Percentiles rank a stretch among this genome's conserved stretches.
These are phyloP conservation scores for Tuber calosporum DNA, from an alignment of 495 filamentous ascomycete genomes.

Conservation along the genomic window DNA sequence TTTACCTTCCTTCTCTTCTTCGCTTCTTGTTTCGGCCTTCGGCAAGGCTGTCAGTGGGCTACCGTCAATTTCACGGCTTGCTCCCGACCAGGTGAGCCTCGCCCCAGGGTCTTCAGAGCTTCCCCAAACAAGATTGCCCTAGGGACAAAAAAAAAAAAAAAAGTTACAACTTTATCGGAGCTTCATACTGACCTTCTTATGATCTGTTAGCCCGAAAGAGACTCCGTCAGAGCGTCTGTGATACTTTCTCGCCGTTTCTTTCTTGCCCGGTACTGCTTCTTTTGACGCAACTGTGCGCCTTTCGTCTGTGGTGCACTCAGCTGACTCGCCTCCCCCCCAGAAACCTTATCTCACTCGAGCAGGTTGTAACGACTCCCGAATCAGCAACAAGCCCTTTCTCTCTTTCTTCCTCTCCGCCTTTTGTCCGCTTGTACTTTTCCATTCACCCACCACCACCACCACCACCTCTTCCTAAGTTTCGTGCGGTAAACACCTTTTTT, in stretches of 20 bases:
- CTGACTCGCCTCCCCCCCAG: slow-evolving; percentile 35
- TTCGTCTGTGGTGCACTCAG: slow-evolving; percentile 32
- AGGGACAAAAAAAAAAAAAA: background rate
- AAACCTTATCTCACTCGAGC: slow-evolving; percentile 36
- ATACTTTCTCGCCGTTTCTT: slow-evolving; percentile 29
- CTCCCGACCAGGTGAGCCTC: slow-evolving; percentile 34
- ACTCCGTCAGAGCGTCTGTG: slow-evolving; percentile 17
- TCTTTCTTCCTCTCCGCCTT: slow-evolving; percentile 8
- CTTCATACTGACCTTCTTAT: slow-evolving; percentile 24
- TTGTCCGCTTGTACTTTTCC: slow-evolving; percentile 3
- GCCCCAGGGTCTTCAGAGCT: slow-evolving; percentile 21
- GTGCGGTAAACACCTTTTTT: slow-evolving; percentile 14
- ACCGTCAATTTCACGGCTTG: slow-evolving; percentile 6
- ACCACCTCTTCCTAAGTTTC: slow-evolving; percentile 1
- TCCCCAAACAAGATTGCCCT: background rate
- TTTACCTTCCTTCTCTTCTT: slow-evolving; percentile 19
- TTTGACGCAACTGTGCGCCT: slow-evolving; percentile 31
- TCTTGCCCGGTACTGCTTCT: slow-evolving; percentile 26
- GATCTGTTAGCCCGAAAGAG: slow-evolving; percentile 23
- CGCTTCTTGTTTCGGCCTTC: slow-evolving; percentile 22
- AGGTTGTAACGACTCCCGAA: slow-evolving; percentile 21
- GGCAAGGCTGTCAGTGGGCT: slow-evolving; percentile 28
- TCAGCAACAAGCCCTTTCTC: slow-evolving; percentile 5
- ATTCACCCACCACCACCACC: background rate
- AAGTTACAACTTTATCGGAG: background rate